phyloP scores from a whole-genome alignment of 768 basidiomycete genomes.

The Pulveroboletus sp. region DNA sequence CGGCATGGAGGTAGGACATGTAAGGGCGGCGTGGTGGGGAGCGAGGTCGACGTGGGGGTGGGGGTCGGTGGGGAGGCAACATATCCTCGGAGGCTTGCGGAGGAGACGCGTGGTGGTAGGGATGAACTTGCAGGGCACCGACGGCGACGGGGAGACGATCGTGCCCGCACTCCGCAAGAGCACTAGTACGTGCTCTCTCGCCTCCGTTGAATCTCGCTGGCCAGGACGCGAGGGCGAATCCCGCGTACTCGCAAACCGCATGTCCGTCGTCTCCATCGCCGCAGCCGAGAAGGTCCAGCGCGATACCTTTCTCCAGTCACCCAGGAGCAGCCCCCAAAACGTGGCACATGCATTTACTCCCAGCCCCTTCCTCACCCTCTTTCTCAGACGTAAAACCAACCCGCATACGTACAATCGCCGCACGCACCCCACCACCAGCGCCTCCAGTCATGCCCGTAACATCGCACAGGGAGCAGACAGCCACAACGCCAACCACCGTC shows the following conservation, averaged over 20 bases:
- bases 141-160: conserved; percentile 64
- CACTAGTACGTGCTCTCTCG: conserved; percentile 31
- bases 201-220: not conserved
- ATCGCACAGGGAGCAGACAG: conserved; percentile 36
- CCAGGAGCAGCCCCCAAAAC: no score
- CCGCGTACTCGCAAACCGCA: conserved; percentile 65
- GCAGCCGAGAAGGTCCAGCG: conserved; percentile 46
- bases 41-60: conserved; percentile 63
- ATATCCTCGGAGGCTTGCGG: conserved; percentile 48
- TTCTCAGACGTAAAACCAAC: conserved; percentile 39
- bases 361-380: conserved; percentile 38
- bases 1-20: conserved; percentile 79
- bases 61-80: conserved; percentile 52
- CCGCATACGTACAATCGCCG: conserved; percentile 46
- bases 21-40: conserved; percentile 75
- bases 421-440: conserved; percentile 39
- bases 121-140: conserved; percentile 37
- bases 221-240: conserved; percentile 80
- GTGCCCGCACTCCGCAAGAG: conserved; percentile 79
- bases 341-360: conserved; percentile 63
- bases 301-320: conserved; percentile 47
- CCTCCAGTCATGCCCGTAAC: conserved; percentile 37
- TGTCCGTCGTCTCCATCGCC: conserved; percentile 68
- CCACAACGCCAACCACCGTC: conserved; percentile 25
- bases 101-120: conserved; percentile 42